These are phyloP conservation scores for Lipomyces spencermartinsiae DNA, from an alignment of 805 yeast genomes.

Conservation along the genomic window DNA sequence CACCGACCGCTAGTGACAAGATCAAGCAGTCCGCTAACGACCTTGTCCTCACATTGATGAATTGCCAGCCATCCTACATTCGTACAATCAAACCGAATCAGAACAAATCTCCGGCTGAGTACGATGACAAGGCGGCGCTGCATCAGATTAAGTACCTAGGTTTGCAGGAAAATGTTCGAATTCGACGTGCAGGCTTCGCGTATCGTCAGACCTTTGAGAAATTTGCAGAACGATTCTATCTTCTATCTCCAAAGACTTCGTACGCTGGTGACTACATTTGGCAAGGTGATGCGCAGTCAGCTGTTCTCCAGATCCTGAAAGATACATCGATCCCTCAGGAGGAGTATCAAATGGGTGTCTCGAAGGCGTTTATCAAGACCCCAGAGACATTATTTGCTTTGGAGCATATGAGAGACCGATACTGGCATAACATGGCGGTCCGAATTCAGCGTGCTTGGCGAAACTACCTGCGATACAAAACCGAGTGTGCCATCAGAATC, in stretches of 20 bases:
- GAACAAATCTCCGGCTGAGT: slow-evolving; percentile 86
- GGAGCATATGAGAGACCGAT: slow-evolving; percentile 94
- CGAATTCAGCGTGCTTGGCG: slow-evolving; percentile 98
- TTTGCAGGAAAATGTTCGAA: slow-evolving; percentile 93
- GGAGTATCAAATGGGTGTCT: slow-evolving; percentile 90
- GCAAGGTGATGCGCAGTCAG: slow-evolving; percentile 64
- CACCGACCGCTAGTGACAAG: slow-evolving; percentile 96
- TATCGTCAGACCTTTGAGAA: slow-evolving; percentile 96
- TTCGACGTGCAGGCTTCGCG: slow-evolving; percentile 98
- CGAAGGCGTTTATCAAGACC: slow-evolving; percentile 92
- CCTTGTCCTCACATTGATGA: slow-evolving; percentile 84
- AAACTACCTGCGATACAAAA: slow-evolving; percentile 76
- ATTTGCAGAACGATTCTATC: slow-evolving; percentile 91
- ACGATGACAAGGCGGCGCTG: slow-evolving; percentile 84
- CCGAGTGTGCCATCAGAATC: slow-evolving; percentile 81
- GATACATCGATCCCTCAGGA: slow-evolving; percentile 73
- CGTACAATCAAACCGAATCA: slow-evolving; percentile 98
- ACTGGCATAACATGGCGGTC: slow-evolving; percentile 98
- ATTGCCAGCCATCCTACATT: slow-evolving; percentile 93
- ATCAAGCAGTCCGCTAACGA: slow-evolving; percentile 91
- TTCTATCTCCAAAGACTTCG: slow-evolving; percentile 85
- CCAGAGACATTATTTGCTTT: slow-evolving; percentile 96
- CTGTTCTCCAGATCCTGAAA: slow-evolving; percentile 58
- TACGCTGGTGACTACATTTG: slow-evolving; percentile 84
- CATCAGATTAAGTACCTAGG: slow-evolving; percentile 97